Evolutionary conservation across 257 asterid genomes (phyloP).

Genomic region (Solanum bulbocastanum): DNA sequence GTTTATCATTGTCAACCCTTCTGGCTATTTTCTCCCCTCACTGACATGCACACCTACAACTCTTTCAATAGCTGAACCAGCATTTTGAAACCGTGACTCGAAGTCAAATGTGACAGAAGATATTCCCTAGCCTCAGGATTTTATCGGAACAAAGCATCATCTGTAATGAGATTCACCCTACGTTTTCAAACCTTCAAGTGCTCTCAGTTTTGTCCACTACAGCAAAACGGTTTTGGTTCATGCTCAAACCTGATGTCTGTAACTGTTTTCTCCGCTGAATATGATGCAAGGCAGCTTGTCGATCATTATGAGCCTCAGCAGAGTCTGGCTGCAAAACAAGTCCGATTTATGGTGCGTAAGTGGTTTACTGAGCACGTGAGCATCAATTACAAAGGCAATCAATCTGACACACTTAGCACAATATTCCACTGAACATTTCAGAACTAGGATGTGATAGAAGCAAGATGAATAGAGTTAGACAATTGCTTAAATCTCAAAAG

Average conservation of each 20-base stretch:
- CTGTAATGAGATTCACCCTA: background rate
- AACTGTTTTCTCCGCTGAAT: constrained; percentile 69
- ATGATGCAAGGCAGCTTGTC: constrained; percentile 46
- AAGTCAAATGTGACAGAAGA: background rate
- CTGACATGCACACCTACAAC: background rate
- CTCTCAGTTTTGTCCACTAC: background rate
- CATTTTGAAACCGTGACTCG: background rate
- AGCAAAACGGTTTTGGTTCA: constrained; percentile 9
- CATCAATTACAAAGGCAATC: background rate
- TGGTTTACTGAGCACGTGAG: background rate
- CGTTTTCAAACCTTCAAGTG: background rate
- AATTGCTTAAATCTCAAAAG: background rate
- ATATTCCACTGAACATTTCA: background rate
- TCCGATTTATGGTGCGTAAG: background rate
- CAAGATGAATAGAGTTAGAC: background rate
- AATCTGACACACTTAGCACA: background rate
- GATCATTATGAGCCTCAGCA: constrained; percentile 52
- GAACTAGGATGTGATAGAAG: background rate
- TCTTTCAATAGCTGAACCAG: background rate
- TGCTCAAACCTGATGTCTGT: constrained; percentile 53
- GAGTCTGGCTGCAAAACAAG: constrained; percentile 51
- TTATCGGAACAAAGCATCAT: background rate
- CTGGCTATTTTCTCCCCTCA: background rate
- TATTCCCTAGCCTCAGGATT: background rate
- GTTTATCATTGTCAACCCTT: background rate